These are phyloP conservation scores for Teunomyces stri DNA, from an alignment of 805 yeast genomes.

Conservation along the genomic window DNA sequence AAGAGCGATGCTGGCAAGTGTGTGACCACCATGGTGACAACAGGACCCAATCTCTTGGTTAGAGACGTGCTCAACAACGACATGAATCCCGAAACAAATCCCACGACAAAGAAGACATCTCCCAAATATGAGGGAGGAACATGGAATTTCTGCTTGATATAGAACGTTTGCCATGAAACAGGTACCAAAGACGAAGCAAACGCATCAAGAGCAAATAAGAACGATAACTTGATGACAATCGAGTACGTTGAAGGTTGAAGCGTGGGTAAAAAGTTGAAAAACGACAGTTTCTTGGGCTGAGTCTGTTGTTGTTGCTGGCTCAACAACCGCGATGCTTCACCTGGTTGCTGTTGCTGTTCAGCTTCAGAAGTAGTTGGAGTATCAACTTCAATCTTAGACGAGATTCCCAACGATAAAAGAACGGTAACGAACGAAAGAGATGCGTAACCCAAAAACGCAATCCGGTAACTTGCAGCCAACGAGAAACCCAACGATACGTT, in stretches of 20 bases:
- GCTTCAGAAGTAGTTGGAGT: background rate
- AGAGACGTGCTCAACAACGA: slow-evolving; percentile 43
- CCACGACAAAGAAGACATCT: slow-evolving; percentile 36
- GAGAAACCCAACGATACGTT: slow-evolving; percentile 15
- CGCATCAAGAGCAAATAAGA: slow-evolving; percentile 42
- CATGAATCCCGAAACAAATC: slow-evolving; percentile 37
- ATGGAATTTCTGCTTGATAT: slow-evolving; percentile 36
- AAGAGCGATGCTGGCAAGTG: slow-evolving; percentile 45
- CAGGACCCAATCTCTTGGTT: slow-evolving; percentile 44
- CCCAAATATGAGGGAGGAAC: slow-evolving; percentile 37
- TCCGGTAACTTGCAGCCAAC: slow-evolving; percentile 24
- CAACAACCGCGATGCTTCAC: slow-evolving; percentile 17
- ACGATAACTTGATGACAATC: slow-evolving; percentile 31
- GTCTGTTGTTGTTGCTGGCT: slow-evolving; percentile 1
- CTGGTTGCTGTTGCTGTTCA: background rate
- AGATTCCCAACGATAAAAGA: slow-evolving; percentile 15
- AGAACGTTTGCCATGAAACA: slow-evolving; percentile 47
- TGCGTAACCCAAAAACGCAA: slow-evolving; percentile 26
- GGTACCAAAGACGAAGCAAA: slow-evolving; percentile 45
- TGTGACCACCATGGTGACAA: slow-evolving; percentile 43
- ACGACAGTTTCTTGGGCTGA: slow-evolving; percentile 4
- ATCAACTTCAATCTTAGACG: slow-evolving; percentile 17
- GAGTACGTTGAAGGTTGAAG: slow-evolving; percentile 16
- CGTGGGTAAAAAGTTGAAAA: slow-evolving; percentile 17
- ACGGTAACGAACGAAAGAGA: slow-evolving; percentile 18